These are phyloP conservation scores for Penicillium italicum DNA, from an alignment of 2,329 filamentous ascomycete genomes.

Conservation along the genomic window DNA sequence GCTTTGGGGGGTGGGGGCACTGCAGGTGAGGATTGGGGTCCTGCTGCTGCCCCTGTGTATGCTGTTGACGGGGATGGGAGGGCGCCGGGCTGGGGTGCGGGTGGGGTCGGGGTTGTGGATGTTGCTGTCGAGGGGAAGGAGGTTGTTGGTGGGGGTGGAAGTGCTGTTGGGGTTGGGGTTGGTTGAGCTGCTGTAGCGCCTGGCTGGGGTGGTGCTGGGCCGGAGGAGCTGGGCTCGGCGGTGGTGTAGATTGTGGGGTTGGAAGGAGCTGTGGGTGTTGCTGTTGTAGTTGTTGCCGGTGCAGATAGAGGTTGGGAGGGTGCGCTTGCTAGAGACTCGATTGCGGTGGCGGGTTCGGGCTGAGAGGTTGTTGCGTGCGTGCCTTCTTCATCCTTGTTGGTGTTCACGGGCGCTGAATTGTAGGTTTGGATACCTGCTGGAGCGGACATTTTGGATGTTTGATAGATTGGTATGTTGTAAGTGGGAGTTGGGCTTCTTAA, in stretches of 20 bases:
- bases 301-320: conserved; percentile 28
- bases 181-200: conserved; percentile 25
- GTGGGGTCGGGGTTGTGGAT: conserved; percentile 21
- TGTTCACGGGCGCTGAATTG: conserved; percentile 27
- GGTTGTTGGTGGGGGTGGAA: conserved; percentile 7
- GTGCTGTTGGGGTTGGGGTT: not conserved
- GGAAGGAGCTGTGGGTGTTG: not conserved
- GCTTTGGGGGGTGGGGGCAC: conserved; percentile 22
- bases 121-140: conserved; percentile 14
- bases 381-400: conserved; percentile 15
- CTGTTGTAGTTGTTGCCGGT: conserved; percentile 27
- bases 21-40: conserved; percentile 6
- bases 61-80: conserved; percentile 9
- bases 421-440: conserved; percentile 24
- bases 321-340: conserved; percentile 13
- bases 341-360: conserved; percentile 24
- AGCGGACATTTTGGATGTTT: conserved; percentile 19
- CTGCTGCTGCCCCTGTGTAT: not conserved
- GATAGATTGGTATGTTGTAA: not conserved
- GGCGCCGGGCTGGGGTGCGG: conserved; percentile 41
- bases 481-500: no score
- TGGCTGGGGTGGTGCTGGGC: conserved; percentile 41
- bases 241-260: not conserved
- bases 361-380: conserved; percentile 16
- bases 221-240: not conserved